Percentiles rank a stretch among this genome's conserved stretches.
Conservation (phyloP, 176 grass and related monocot genomes). For the Ensete glaucum region DNA sequence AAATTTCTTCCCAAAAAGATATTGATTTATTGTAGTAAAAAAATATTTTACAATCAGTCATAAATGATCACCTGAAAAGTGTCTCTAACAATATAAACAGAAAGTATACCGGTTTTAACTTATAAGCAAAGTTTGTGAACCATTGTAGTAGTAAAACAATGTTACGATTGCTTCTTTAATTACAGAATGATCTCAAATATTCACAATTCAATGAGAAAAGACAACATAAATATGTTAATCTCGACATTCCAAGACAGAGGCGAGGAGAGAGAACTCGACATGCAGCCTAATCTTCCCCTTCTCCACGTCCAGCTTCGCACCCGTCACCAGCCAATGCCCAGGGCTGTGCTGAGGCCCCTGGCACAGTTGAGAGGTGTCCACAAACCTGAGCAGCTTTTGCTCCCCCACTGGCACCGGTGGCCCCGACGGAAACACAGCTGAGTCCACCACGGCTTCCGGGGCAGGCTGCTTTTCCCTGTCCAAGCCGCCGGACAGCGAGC, state of each 20-base stretch:
- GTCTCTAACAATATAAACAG: too few relatives aligned
- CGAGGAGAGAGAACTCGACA: slow-evolving; percentile 82
- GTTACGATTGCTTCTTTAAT: not conserved
- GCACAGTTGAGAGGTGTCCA: slow-evolving; percentile 58
- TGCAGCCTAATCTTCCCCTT: slow-evolving; percentile 76
- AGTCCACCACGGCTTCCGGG: slow-evolving; percentile 37
- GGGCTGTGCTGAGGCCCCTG: slow-evolving; percentile 69
- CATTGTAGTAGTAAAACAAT: too few relatives aligned
- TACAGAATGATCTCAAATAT: not conserved
- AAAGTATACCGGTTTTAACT: too few relatives aligned
- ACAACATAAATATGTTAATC: not conserved
- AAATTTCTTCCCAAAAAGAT: not conserved
- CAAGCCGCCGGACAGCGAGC: slow-evolving; percentile 2
- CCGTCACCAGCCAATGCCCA: slow-evolving; percentile 84
- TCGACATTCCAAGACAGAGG: slow-evolving; percentile 12
- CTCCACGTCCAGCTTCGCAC: slow-evolving; percentile 62
- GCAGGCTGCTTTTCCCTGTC: slow-evolving; percentile 25
- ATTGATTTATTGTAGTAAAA: not conserved
- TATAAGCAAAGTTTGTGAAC: too few relatives aligned
- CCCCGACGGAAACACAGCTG: slow-evolving; percentile 45
- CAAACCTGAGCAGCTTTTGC: slow-evolving; percentile 65
- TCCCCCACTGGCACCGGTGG: slow-evolving; percentile 57
- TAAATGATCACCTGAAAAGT: not conserved
- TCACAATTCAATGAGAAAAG: not conserved
- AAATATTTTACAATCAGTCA: too few relatives aligned